These are phyloP conservation scores for Candida ficus DNA, from an alignment of 805 yeast genomes.

Conservation along the genomic window DNA sequence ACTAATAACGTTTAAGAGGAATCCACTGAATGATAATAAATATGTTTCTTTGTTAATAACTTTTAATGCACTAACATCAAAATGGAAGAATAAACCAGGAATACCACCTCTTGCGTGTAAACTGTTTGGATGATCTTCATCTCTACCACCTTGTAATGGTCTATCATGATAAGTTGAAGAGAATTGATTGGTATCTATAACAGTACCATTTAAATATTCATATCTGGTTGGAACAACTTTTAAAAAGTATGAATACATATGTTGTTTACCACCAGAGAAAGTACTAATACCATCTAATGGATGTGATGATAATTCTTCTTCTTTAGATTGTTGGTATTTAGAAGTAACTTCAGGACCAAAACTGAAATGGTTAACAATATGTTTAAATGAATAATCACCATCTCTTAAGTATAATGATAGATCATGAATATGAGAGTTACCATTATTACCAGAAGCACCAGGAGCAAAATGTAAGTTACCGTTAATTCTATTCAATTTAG, in stretches of 20 bases:
- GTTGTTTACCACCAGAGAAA: conserved; percentile 44
- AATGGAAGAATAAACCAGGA: conserved; percentile 83
- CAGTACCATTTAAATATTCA: conserved; percentile 53
- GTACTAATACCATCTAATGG: conserved; percentile 59
- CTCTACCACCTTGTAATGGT: conserved; percentile 81
- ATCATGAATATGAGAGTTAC: conserved; percentile 77
- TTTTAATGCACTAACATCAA: conserved; percentile 90
- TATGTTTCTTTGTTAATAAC: conserved; percentile 76
- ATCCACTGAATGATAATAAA: conserved; percentile 73
- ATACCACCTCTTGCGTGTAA: conserved; percentile 78
- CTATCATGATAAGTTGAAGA: conserved; percentile 85
- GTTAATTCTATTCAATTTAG: conserved; percentile 75
- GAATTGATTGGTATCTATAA: conserved; percentile 81
- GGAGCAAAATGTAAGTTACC: conserved; percentile 97
- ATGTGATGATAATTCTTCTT: conserved; percentile 41
- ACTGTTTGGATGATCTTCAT: conserved; percentile 86
- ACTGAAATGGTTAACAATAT: conserved; percentile 70
- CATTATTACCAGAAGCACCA: conserved; percentile 64
- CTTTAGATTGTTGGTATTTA: conserved; percentile 13
- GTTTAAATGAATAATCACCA: conserved; percentile 65
- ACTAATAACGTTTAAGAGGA: conserved; percentile 75
- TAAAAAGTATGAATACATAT: conserved; percentile 69
- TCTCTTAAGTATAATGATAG: conserved; percentile 61
- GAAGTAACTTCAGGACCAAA: conserved; percentile 62
- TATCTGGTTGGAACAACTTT: conserved; percentile 89